phyloP scores from a whole-genome alignment of 1,284 basidiomycete genomes.

The Cerrena zonata region DNA sequence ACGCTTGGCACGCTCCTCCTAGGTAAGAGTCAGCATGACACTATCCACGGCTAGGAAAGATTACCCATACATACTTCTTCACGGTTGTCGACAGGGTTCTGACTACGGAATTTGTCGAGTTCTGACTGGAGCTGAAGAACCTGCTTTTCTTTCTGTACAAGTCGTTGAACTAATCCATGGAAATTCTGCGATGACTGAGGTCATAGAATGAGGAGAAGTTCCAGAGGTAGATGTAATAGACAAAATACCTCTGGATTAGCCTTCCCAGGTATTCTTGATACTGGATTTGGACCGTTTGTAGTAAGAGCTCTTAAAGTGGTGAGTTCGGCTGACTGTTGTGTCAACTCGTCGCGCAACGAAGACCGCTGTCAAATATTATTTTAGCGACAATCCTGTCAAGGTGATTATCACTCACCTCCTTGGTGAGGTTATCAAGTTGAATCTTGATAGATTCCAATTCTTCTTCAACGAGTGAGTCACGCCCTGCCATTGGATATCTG shows the following conservation, averaged over 20 bases:
- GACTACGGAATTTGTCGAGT: conserved; percentile 56
- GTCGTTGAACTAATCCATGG: conserved; percentile 73
- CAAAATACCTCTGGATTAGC: conserved; percentile 43
- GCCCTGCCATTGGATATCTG: conserved; percentile 42
- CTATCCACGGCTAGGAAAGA: background rate
- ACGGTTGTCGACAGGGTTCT: conserved; percentile 49
- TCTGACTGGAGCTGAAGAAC: conserved; percentile 71
- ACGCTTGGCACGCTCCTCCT: conserved; percentile 76
- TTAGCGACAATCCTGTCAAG: too few relatives aligned
- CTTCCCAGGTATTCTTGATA: conserved; percentile 36
- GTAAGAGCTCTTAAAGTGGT: conserved; percentile 60
- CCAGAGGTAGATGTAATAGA: background rate
- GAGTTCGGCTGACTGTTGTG: conserved; percentile 59
- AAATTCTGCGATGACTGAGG: conserved; percentile 42
- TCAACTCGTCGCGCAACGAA: conserved; percentile 46
- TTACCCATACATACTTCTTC: conserved; percentile 57
- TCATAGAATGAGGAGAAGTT: background rate
- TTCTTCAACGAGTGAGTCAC: conserved; percentile 44
- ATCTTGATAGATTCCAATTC: conserved; percentile 57
- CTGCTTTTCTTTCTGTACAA: conserved; percentile 82
- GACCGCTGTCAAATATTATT: conserved; percentile 40
- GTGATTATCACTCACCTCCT: conserved; percentile 62
- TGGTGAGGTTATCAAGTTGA: conserved; percentile 55
- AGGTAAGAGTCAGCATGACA: conserved; percentile 4
- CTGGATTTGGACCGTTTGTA: conserved; percentile 30